A percentile compares a stretch with the other conserved stretches of the same genome.
phyloP scores from a whole-genome alignment of 2,329 filamentous ascomycete species.

The Dothistroma pini region DNA sequence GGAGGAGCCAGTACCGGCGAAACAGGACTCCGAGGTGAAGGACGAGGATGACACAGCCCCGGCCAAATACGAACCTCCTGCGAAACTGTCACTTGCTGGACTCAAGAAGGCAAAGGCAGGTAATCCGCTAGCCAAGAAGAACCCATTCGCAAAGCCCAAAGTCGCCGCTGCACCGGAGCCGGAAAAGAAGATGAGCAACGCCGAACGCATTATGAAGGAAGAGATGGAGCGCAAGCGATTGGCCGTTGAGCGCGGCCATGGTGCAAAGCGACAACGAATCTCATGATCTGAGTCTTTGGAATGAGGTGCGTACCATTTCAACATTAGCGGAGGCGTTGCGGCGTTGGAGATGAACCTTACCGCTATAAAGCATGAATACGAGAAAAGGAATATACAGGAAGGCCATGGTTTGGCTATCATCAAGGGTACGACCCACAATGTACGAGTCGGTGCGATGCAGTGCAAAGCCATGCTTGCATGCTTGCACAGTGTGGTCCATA shows the following conservation, averaged over 20 bases:
- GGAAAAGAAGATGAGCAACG: slow-evolving; percentile 82
- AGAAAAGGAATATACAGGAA: no score
- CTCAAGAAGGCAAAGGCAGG: slow-evolving; percentile 58
- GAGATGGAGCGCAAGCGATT: slow-evolving; percentile 40
- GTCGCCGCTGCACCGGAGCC: slow-evolving; percentile 51
- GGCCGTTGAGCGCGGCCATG: slow-evolving; percentile 28
- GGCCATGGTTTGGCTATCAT: no score
- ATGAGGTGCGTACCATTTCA: not conserved
- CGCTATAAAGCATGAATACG: not conserved
- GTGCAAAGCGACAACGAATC: slow-evolving; percentile 19
- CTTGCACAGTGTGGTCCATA: no score
- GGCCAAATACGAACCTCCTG: slow-evolving; percentile 32
- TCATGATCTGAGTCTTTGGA: not conserved
- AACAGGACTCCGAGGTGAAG: slow-evolving; percentile 7
- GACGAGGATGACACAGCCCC: slow-evolving; percentile 13
- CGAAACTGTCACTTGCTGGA: slow-evolving; percentile 63
- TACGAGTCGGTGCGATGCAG: no score
- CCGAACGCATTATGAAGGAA: slow-evolving; percentile 81
- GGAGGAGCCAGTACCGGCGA: slow-evolving; percentile 5
- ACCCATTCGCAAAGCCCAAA: slow-evolving; percentile 67
- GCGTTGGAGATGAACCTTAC: not conserved
- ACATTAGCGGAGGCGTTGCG: slow-evolving; percentile 8
- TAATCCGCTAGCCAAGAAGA: slow-evolving; percentile 76
- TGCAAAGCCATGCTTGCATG: no score
- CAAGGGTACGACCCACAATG: no score